Evolutionary conservation across 345 rosid genomes (phyloP).

Genomic region (Eucalyptus marginata): DNA sequence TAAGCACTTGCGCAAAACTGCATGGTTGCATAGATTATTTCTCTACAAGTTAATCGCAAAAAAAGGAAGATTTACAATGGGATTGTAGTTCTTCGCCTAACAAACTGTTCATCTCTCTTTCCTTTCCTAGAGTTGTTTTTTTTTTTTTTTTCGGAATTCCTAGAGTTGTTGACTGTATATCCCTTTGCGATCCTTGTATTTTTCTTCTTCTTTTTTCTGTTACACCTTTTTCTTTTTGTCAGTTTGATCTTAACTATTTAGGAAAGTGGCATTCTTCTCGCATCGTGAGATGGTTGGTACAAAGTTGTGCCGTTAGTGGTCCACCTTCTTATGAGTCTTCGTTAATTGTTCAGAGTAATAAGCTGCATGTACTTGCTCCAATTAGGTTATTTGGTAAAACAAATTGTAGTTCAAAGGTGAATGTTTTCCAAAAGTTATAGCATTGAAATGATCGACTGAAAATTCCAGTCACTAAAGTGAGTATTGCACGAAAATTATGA

Average conservation of each 20-base stretch:
- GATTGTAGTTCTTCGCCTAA: too few relatives aligned
- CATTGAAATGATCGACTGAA: neutral
- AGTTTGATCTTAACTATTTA: too few relatives aligned
- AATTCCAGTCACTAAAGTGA: neutral
- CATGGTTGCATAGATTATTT: neutral
- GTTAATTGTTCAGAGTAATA: neutral
- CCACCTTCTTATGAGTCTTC: neutral
- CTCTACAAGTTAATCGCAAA: neutral
- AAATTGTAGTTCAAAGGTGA: neutral
- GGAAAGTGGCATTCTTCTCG: neutral
- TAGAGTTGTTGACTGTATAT: neutral
- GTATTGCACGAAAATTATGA: fast-evolving
- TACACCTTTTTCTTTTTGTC: neutral
- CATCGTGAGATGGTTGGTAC: neutral
- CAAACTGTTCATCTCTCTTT: neutral
- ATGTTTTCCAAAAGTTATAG: neutral
- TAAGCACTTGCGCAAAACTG: neutral
- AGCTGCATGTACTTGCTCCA: neutral
- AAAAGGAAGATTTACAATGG: too few relatives aligned
- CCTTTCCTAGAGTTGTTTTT: neutral
- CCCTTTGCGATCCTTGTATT: neutral
- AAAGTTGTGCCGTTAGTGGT: neutral
- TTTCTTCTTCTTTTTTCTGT: too few relatives aligned
- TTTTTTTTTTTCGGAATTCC: too few relatives aligned
- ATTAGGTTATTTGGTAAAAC: neutral